Evolutionary conservation across 345 rosid genomes (phyloP), one percentile per base, ranked within the genome.

Genomic region (Linum tenue): DNA sequence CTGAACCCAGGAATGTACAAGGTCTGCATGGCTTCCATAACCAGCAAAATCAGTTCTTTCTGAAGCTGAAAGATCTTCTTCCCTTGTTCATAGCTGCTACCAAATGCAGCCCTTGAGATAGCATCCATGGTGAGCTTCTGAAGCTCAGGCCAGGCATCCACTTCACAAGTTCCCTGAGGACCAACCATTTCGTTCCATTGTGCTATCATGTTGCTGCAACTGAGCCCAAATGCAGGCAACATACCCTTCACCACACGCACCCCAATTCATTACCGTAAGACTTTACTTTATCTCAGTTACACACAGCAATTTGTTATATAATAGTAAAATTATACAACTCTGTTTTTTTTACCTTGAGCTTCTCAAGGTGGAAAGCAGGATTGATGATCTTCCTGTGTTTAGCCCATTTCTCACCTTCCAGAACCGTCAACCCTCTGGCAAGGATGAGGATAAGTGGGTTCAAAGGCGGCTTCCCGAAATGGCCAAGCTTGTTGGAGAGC

Each of bases 71-170:
- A 82, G 44, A 77, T 72, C 48, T 75, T 75, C 72, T 74, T 77
- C 17, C 83, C 87, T 81, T 80, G 75, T 72, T 79, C 77, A 68
- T 79, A 81, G 69, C 58, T 83, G 76, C 84, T 77, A 64, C 83
- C 85, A 17, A 85, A 81, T 16, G 81, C 87, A 12, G 79, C 74
- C 48, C 77, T 65, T 17, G 85, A 81, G 70, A 79, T 77, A 59
- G 69, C 71, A 72, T 81, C 87, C 8, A 66, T 72, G 0, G 82
- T 67, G n/a, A 85, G 80, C 14, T 67, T 76, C 55, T 74, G 90
- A 59, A 82, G 44, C 40, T 85, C 76, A 1, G 78, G 82, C 79
- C 81, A 76, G 35, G 83, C 63, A 59, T 85, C 87, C 36, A 85
- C 50, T 66, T 85, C 81, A 9, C 57, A 64, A n/a, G 68, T 63